phyloP scores from a whole-genome alignment of 2,329 filamentous ascomycete genomes.

The Emmonsiellopsis sp. region DNA sequence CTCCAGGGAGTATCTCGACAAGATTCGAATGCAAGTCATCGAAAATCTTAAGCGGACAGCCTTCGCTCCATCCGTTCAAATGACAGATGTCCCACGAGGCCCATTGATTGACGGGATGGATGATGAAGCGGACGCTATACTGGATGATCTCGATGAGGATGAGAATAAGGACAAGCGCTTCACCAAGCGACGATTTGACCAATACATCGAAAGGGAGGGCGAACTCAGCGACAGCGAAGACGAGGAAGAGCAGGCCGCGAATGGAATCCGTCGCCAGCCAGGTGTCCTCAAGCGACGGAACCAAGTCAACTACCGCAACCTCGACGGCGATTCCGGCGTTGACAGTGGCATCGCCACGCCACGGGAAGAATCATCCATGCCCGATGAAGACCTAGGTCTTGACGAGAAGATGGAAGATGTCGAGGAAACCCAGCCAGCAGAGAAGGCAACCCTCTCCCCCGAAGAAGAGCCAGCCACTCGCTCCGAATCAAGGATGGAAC shows the following conservation, averaged over 20 bases:
- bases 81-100: constrained; percentile 54
- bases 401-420: constrained; percentile 35
- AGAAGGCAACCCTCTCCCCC: constrained; percentile 22
- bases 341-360: constrained; percentile 44
- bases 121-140: constrained; percentile 55
- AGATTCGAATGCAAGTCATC: constrained; percentile 57
- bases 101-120: constrained; percentile 48
- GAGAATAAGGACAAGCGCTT: constrained; percentile 74
- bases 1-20: constrained; percentile 58
- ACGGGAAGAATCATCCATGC: constrained; percentile 32
- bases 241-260: constrained; percentile 62
- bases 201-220: constrained; percentile 63
- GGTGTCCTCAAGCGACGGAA: constrained; percentile 43
- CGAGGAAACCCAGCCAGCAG: constrained; percentile 25
- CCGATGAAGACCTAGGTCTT: constrained; percentile 36
- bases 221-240: constrained; percentile 86
- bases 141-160: constrained; percentile 71
- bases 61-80: constrained; percentile 54
- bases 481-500: constrained; percentile 15
- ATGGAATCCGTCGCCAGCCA: constrained; percentile 58
- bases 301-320: constrained; percentile 54
- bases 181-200: constrained; percentile 75
- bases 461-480: constrained; percentile 21
- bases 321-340: constrained; percentile 46
- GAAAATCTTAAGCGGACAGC: constrained; percentile 58